phyloP scores from a whole-genome alignment of 768 basidiomycete genomes.

The Pulveroboletus sp. region DNA sequence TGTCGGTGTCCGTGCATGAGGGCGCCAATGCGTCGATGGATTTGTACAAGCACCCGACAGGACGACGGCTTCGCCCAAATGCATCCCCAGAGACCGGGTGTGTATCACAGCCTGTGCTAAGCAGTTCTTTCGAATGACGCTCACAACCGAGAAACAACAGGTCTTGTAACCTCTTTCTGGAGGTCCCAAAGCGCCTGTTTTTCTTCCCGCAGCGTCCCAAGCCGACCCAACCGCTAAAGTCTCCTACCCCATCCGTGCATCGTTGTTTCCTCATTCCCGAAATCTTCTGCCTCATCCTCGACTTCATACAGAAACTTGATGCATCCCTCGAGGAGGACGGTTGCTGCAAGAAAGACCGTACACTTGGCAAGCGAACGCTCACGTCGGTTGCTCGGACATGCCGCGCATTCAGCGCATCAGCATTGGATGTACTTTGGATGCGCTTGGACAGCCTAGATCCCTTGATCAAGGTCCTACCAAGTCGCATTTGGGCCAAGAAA shows the following conservation, averaged over 20 bases:
- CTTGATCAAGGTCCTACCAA: constrained; percentile 12
- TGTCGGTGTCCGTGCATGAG: too few relatives aligned
- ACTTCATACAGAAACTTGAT: constrained; percentile 3
- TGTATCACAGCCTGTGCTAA: too few relatives aligned
- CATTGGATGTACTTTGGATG: constrained; percentile 21
- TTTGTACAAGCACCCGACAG: too few relatives aligned
- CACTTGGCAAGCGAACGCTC: constrained; percentile 7
- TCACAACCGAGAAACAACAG: too few relatives aligned
- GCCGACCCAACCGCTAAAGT: background rate
- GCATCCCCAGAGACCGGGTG: too few relatives aligned
- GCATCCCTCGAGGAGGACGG: background rate
- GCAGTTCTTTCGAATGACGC: too few relatives aligned
- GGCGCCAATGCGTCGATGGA: too few relatives aligned
- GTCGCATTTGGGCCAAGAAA: constrained; percentile 8
- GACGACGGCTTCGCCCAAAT: too few relatives aligned
- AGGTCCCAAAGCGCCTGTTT: background rate
- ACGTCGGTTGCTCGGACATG: constrained; percentile 20
- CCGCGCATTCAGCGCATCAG: constrained; percentile 12
- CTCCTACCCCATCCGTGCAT: background rate
- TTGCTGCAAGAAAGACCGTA: background rate
- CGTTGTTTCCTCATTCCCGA: constrained; percentile 12
- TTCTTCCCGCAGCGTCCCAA: background rate
- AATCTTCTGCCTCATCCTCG: constrained; percentile 10
- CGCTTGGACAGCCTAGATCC: constrained; percentile 12
- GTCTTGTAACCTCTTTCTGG: too few relatives aligned